Evolutionary conservation across 805 yeast species (phyloP), one percentile per base, ranked within the genome.

Genomic region (Teunomyces cretensis): DNA sequence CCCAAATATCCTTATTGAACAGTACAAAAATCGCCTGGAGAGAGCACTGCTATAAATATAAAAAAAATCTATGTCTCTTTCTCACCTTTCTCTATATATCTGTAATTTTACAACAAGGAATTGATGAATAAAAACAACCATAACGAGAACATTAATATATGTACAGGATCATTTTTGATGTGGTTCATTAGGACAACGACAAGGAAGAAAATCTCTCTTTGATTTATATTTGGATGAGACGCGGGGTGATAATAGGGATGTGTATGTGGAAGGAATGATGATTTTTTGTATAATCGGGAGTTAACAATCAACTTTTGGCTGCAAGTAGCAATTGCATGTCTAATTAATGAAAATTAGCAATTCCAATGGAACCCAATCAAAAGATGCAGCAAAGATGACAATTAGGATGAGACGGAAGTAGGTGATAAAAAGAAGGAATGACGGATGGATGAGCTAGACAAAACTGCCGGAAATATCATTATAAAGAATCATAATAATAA

Each of bases 71-170:
- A 35, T 35, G 15, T 35, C 22, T 33, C 22, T 22, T 35, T 19
- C 16, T 35, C 38, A 16, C 38, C 38, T 22, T 35, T 24, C 28
- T 35, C 38, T 35, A 35, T 35, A 35, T 22, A 35, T 35, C 27
- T 35, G 38, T 35, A 22, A 22, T 35, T 22, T 35, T 35, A 35
- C 38, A 33, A 33, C 38, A 35, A 35, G 38, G 38, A 35, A 35
- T 19, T 35, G 38, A 33, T 33, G 28, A 13, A 35, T 35, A 35
- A 13, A n/a, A 35, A 35, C 38, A 35, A 35, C 16, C 38, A 35
- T 19, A n/a, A 35, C 19, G 15, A n/a, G 28, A 22, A 35, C 38
- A 35, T 35, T 19, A 13, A 24, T 35, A 35, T 35, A 35, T 35
- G 38, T 22, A 35, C 28, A 22, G 26, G 28, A 35, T 35, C 38